phyloP scores from a whole-genome alignment of 1,284 basidiomycete genomes.

The Naganishia sp. region DNA sequence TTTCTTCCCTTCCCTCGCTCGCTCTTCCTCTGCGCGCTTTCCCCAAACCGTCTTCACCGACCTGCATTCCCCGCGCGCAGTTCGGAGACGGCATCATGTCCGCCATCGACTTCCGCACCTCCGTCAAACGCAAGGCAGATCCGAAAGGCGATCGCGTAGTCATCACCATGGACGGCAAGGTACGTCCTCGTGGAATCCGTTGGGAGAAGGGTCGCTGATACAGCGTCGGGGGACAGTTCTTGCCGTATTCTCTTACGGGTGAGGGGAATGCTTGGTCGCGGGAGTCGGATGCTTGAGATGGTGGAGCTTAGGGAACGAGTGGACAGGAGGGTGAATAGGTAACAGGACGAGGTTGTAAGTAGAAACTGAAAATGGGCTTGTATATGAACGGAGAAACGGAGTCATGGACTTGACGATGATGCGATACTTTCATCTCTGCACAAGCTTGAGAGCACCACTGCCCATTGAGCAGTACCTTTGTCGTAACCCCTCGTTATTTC shows the following conservation, averaged over 20 bases:
- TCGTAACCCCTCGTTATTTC: too few relatives aligned
- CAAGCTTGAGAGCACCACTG: too few relatives aligned
- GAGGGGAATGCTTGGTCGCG: conserved; percentile 31
- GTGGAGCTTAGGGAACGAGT: not conserved
- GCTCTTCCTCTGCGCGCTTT: conserved; percentile 10
- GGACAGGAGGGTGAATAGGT: not conserved
- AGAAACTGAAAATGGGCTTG: not conserved
- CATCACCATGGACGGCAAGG: conserved; percentile 76
- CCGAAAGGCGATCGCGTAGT: conserved; percentile 80
- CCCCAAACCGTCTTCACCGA: not conserved
- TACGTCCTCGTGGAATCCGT: conserved; percentile 23
- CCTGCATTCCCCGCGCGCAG: conserved; percentile 49
- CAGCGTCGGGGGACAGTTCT: conserved; percentile 56
- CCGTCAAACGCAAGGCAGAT: conserved; percentile 70
- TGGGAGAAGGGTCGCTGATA: not conserved
- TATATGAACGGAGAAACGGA: not conserved
- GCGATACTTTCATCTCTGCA: too few relatives aligned
- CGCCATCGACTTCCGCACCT: conserved; percentile 80
- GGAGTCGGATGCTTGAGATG: conserved; percentile 12
- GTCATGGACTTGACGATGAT: not conserved
- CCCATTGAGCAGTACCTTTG: too few relatives aligned
- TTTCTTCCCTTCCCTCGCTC: not conserved
- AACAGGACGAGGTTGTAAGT: not conserved
- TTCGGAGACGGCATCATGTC: conserved; percentile 91
- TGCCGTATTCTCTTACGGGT: conserved; percentile 62